Base-by-base conservation (phyloP, 2,329 filamentous ascomycete genomes). In the Talaromyces sp. region DNA sequence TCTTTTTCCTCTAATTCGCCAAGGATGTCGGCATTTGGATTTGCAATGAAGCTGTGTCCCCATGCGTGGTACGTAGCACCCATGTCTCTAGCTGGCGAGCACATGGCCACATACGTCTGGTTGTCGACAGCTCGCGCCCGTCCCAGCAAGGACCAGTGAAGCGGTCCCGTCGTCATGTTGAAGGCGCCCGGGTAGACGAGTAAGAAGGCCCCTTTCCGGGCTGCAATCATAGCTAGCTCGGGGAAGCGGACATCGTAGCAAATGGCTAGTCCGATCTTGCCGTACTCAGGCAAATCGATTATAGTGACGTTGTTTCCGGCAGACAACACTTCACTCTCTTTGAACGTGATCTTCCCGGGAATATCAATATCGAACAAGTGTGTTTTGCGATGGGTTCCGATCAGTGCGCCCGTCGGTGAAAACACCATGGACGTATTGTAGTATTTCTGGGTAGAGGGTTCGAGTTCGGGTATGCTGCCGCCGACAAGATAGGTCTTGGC, bases 361-460 rank as follows among this genome's bases (percentile, higher is more conserved):
- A 99, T 98, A 74, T 96, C 89, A 69, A 99, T 99, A 77, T 98
- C 95, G 76, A 99, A 99, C 50, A 99, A 83, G 77, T 99, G 95
- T 50, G 95, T 87, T 79, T 99, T 99, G 68, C 95, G 86, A 75
- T 98, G 93, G 2, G 87, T 90, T 6, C 87, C 91, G n/a, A 99
- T 82, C 55, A 97, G 81, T n/a, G 82, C 74, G 4, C 95, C 95
- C 10, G 82, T 78, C 0, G 92, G 93, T 0, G 82, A 85, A 76
- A 99, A 99, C 8, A 89, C 86, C 53, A 99, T 80, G 29, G 86
- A 89, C 3, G 95, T 98, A 79, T 99, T 99, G 82, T 95, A 96
- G 78, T 93, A 89, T 66, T 85, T 85, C 67, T 90, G 89, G 17
- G 80, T 84, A 11, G 78, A 70, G 7, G 82, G 80, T 60, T 87